These are phyloP conservation scores for Fusarium oxysporum DNA, from an alignment of 2,329 filamentous ascomycete species.

Conservation along the genomic window DNA sequence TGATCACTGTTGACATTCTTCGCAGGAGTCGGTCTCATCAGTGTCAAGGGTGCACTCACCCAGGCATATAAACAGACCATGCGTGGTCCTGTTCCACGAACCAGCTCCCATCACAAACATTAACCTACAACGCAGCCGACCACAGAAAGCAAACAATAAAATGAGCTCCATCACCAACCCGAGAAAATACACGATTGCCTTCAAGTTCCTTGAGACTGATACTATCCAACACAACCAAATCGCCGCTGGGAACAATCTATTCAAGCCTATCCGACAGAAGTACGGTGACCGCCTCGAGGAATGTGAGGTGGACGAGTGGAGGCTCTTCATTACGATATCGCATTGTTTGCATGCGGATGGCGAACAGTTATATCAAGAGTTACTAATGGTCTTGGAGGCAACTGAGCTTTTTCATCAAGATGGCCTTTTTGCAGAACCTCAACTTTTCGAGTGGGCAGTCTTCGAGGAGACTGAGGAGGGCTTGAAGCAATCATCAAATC, in stretches of 20 bases:
- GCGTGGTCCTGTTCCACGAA: neutral
- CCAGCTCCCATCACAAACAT: neutral
- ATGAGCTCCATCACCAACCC: neutral
- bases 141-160: neutral
- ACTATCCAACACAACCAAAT: neutral
- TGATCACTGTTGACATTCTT: neutral
- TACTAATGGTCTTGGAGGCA: fast-evolving
- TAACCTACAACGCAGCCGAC: neutral
- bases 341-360: neutral
- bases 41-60: fast-evolving
- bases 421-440: neutral
- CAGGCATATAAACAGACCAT: neutral
- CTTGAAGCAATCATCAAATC: neutral
- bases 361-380: fast-evolving
- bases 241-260: neutral
- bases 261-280: neutral
- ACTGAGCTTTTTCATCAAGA: neutral
- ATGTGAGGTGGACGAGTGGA: neutral
- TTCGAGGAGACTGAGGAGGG: fast-evolving
- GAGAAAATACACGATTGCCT: fast-evolving
- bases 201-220: neutral
- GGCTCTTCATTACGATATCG: neutral
- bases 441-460: neutral
- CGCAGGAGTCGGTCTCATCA: fast-evolving
- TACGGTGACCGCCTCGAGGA: neutral